Conservation (phyloP, 306 rosid genomes). For the Potentilla sterilis region DNA sequence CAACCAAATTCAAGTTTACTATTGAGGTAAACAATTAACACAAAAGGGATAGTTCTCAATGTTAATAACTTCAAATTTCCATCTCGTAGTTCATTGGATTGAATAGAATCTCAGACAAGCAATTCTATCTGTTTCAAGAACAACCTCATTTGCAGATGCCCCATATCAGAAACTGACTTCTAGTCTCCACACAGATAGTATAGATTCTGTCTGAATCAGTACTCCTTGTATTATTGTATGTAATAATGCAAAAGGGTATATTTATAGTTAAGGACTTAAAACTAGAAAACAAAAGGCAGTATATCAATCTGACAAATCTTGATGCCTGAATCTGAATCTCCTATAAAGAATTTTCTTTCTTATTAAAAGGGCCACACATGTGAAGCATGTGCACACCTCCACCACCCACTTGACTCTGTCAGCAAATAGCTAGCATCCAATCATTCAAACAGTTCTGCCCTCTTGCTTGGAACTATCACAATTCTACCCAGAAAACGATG, state of each 20-base stretch:
- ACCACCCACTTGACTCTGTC: neutral
- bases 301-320: neutral
- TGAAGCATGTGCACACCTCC: slow-evolving; percentile 7
- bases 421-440: neutral
- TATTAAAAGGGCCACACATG: neutral
- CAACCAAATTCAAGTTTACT: neutral
- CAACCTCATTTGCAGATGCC: neutral
- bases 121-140: neutral
- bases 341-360: neutral
- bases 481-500: slow-evolving; percentile 12
- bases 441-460: neutral
- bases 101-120: neutral
- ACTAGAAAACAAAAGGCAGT: neutral
- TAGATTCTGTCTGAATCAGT: too few relatives aligned
- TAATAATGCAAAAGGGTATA: neutral
- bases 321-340: neutral
- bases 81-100: neutral
- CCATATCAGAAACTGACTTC: neutral
- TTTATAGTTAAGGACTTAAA: neutral
- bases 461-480: slow-evolving; percentile 13
- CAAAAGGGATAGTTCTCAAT: neutral
- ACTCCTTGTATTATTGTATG: neutral
- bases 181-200: neutral
- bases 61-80: neutral
- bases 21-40: neutral